Percentiles rank a stretch among this genome's conserved stretches.
Evolutionary conservation across 345 rosid genomes (phyloP).

Genomic region (Citrus hindsii): DNA sequence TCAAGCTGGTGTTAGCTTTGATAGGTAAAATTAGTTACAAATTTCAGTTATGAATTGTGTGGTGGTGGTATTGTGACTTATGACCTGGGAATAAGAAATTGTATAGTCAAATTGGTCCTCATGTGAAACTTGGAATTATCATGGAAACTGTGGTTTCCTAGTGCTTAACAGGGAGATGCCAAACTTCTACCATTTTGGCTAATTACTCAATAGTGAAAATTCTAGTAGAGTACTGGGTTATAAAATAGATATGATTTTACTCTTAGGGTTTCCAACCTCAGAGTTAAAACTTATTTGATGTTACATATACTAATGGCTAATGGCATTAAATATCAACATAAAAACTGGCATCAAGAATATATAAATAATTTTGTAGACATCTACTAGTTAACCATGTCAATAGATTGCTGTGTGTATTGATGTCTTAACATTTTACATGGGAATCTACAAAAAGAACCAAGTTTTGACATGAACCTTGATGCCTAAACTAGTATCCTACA

Average conservation of each 20-base stretch:
- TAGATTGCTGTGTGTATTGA: neutral
- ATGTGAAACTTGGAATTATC: neutral
- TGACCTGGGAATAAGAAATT: neutral
- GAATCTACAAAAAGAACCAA: neutral
- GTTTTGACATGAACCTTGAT: neutral
- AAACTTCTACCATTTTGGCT: neutral
- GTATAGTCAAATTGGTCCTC: neutral
- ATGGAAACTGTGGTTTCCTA: neutral
- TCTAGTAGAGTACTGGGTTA: neutral
- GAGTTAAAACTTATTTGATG: neutral
- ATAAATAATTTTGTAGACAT: neutral
- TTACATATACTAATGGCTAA: neutral
- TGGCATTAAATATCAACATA: neutral
- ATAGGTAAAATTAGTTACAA: neutral
- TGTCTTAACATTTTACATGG: neutral
- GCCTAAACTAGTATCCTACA: neutral
- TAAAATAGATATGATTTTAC: neutral
- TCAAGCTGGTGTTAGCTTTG: neutral
- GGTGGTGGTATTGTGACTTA: neutral
- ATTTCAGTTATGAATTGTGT: neutral
- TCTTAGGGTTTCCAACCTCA: neutral
- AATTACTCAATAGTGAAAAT: neutral
- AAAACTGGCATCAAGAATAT: neutral
- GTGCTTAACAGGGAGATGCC: neutral
- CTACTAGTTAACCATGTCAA: neutral